Percentiles rank a stretch among this genome's conserved stretches.
Conservation (phyloP, 2,329 filamentous ascomycete species). For the Massarina eburnea region DNA sequence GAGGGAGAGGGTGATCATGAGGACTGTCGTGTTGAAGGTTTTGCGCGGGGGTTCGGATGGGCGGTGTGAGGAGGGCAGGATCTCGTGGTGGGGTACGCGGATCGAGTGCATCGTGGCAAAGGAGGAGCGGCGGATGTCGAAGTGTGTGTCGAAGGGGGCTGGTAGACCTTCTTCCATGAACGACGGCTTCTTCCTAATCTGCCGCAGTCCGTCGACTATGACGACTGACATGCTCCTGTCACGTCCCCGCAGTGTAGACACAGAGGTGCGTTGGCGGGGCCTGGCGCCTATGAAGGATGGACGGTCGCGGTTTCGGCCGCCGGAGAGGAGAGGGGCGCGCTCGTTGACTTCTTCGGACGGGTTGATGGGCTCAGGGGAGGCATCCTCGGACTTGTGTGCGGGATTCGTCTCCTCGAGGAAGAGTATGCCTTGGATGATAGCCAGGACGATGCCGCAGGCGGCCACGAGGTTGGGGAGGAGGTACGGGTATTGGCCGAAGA, state of each 20-base stretch:
- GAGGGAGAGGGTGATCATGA: conserved; percentile 77
- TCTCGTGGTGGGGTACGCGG: conserved; percentile 27
- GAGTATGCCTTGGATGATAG: conserved; percentile 76
- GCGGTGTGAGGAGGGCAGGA: conserved; percentile 20
- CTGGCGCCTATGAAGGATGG: conserved; percentile 18
- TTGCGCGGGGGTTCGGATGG: conserved; percentile 15
- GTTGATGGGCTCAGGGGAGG: conserved; percentile 60
- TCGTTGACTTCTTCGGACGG: conserved; percentile 63
- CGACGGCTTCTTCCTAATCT: conserved; percentile 38
- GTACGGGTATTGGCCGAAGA: conserved; percentile 82
- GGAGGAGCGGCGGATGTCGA: conserved; percentile 39
- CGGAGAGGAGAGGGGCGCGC: conserved; percentile 67
- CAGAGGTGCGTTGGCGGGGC: conserved; percentile 32
- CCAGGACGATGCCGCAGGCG: conserved; percentile 71
- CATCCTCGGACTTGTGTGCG: conserved; percentile 53
- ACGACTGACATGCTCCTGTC: conserved; percentile 32
- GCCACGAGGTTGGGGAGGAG: conserved; percentile 88
- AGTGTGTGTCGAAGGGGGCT: conserved; percentile 32
- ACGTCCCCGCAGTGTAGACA: conserved; percentile 27
- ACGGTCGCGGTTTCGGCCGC: conserved; percentile 9
- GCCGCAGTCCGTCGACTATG: conserved; percentile 32
- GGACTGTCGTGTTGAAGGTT: conserved; percentile 65
- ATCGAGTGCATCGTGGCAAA: conserved; percentile 43
- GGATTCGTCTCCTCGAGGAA: conserved; percentile 88
- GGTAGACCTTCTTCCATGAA: conserved; percentile 42